Percentiles rank a stretch among this genome's conserved stretches.
Evolutionary conservation across 148 eudicot species (phyloP).

Genomic region (Vaccinium darrowii): DNA sequence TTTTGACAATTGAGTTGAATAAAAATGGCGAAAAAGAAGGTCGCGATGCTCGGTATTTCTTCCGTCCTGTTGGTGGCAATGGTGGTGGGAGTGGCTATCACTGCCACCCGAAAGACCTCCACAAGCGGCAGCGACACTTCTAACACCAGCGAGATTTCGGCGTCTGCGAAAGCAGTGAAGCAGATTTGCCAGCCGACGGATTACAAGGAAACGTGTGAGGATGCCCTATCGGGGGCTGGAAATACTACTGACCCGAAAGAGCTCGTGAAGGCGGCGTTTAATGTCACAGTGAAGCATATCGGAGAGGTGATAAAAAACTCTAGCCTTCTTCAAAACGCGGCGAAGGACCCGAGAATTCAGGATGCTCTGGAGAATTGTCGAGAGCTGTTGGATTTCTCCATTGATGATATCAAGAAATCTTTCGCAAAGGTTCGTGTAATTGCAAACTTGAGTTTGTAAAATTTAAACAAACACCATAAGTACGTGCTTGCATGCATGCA

Average conservation of each 20-base stretch:
- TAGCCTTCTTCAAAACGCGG: slow-evolving; percentile 14
- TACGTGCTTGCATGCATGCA: neutral
- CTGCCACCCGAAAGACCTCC: neutral
- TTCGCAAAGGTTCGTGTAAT: neutral
- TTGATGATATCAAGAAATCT: slow-evolving; percentile 41
- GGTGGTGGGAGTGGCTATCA: slow-evolving; percentile 27
- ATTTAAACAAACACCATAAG: neutral
- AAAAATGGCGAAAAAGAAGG: slow-evolving; percentile 24
- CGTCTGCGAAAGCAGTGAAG: slow-evolving; percentile 28
- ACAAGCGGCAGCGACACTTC: neutral
- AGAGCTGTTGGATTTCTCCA: slow-evolving; percentile 28
- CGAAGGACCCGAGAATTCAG: slow-evolving; percentile 29
- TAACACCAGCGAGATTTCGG: neutral
- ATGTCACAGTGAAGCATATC: slow-evolving; percentile 25
- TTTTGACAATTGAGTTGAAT: neutral
- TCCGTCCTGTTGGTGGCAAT: slow-evolving; percentile 27
- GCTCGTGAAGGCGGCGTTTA: slow-evolving; percentile 34
- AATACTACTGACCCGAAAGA: slow-evolving; percentile 39
- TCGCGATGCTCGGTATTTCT: slow-evolving; percentile 22
- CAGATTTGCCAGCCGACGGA: slow-evolving; percentile 38
- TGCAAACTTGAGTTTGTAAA: neutral
- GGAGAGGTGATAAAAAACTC: slow-evolving; percentile 23
- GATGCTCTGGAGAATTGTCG: slow-evolving; percentile 36
- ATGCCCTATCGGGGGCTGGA: slow-evolving; percentile 22
- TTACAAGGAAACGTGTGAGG: slow-evolving; percentile 33